These are phyloP conservation scores for Candolleomyces efflorescens DNA, from an alignment of 768 basidiomycete species.

Conservation along the genomic window DNA sequence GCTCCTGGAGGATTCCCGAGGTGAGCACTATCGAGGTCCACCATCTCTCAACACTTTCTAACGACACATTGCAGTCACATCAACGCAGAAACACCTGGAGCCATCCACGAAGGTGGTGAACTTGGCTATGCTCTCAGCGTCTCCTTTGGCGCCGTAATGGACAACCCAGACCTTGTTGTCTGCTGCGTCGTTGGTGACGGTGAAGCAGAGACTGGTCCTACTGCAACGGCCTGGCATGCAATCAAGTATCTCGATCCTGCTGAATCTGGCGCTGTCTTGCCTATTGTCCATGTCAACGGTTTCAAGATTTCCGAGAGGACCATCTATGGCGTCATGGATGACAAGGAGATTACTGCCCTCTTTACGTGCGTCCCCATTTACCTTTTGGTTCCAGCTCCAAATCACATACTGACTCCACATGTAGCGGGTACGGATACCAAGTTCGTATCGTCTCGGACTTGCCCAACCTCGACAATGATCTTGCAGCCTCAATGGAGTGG, in stretches of 20 bases:
- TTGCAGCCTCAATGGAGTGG: conserved; percentile 83
- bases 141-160: conserved; percentile 87
- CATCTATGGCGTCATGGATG: conserved; percentile 87
- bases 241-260: conserved; percentile 89
- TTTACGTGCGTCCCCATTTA: conserved; percentile 53
- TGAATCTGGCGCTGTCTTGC: conserved; percentile 88
- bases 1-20: conserved; percentile 83
- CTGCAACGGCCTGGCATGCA: conserved; percentile 78
- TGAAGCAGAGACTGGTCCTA: conserved; percentile 79
- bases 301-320: conserved; percentile 92
- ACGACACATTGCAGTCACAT: conserved; percentile 43
- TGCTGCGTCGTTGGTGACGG: conserved; percentile 86
- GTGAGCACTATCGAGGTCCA: conserved; percentile 26
- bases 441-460: conserved; percentile 74
- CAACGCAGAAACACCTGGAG: conserved; percentile 83
- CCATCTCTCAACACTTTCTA: background rate
- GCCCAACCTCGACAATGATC: conserved; percentile 65
- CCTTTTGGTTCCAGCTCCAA: background rate
- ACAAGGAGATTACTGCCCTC: conserved; percentile 71
- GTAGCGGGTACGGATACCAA: conserved; percentile 84
- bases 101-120: conserved; percentile 91
- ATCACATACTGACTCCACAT: conserved; percentile 4
- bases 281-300: conserved; percentile 83
- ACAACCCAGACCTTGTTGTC: conserved; percentile 81
- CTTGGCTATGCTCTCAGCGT: conserved; percentile 86